Base-by-base conservation (phyloP, 2,329 filamentous ascomycete species). In the Emergomyces pasteurianus region DNA sequence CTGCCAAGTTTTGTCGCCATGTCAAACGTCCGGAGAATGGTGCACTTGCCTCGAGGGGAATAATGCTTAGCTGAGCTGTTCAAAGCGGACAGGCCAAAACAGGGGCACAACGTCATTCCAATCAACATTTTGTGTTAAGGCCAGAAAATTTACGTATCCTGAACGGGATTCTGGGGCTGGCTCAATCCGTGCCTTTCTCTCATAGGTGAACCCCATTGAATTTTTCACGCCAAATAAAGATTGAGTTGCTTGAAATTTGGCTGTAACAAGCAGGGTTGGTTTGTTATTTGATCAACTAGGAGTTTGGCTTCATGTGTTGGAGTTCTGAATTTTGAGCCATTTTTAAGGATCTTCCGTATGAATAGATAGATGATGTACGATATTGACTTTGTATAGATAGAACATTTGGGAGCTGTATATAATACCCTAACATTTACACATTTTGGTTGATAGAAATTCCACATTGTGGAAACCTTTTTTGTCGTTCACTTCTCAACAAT, bases 1-100 rank as follows among this genome's bases (percentile, higher is more conserved):
- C 58, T 40, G 59, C 61, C 9, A 50, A 59, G 23, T 61, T 63
- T 42, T 53, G 59, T 34, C 62, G 59, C 3, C 58, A 66, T 38
- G 59, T 65, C 34, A 63, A 63, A 34, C 55, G 64, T 23, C 61
- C 60, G 2, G 59, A 59, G 26, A 52, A 42, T 52, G 58, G 55
- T 8, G 59, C 52, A 8, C 58, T 58, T 16, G 58, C 60, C 3
- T 59, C 36, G 6, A 57, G 40, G 16, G 54, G 54, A 43, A 42
- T 42, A n/a, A 12, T 46, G 18, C 7, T n/a, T 43, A 57, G 18
- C 23, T 43, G 9, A 38, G 14, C 2, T 31, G n/a, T 53, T 31
- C 12, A 34, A 10, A 28, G 18, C 5, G 28, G n/a, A 23, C 18
- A 4, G 10, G 12, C 26, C 5, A 31, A 52, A 28, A 34, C 28